Conservation (phyloP, 768 basidiomycete genomes). For the Tulasnella sp. region DNA sequence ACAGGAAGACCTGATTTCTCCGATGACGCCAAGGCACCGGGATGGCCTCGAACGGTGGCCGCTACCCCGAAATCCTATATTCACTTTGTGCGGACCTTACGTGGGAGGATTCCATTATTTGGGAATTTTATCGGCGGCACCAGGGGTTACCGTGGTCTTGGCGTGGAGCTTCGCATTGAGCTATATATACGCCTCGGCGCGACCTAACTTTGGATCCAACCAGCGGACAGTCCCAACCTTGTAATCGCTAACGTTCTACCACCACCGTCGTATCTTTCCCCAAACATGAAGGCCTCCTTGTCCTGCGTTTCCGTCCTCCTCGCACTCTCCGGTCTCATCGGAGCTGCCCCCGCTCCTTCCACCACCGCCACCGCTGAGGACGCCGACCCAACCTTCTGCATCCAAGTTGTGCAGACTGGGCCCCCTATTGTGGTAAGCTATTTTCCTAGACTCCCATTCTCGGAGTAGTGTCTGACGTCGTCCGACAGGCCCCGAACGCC, state of each 20-base stretch:
- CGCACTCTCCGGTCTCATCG: conserved; percentile 8
- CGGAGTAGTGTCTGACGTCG: not conserved
- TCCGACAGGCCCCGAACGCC: not conserved
- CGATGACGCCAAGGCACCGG: not conserved
- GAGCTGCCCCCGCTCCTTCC: not conserved
- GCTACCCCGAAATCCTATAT: not conserved
- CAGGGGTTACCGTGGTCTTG: not conserved
- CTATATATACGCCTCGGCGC: not conserved
- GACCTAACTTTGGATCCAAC: not conserved
- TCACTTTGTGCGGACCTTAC: not conserved
- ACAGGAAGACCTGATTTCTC: not conserved
- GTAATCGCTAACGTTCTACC: not conserved
- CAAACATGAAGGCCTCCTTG: not conserved
- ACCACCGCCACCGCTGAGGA: not conserved
- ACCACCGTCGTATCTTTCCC: not conserved
- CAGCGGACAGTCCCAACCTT: not conserved
- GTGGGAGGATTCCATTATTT: not conserved
- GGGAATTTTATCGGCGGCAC: not conserved
- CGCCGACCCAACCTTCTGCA: not conserved
- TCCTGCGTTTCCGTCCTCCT: conserved; percentile 7
- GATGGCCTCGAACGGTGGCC: not conserved
- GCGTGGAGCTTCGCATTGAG: not conserved
- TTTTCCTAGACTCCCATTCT: too few species aligned
- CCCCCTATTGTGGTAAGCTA: not conserved
- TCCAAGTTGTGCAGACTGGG: not conserved